phyloP scores from a whole-genome alignment of 164 flowering plant species.

The Santalum album region DNA sequence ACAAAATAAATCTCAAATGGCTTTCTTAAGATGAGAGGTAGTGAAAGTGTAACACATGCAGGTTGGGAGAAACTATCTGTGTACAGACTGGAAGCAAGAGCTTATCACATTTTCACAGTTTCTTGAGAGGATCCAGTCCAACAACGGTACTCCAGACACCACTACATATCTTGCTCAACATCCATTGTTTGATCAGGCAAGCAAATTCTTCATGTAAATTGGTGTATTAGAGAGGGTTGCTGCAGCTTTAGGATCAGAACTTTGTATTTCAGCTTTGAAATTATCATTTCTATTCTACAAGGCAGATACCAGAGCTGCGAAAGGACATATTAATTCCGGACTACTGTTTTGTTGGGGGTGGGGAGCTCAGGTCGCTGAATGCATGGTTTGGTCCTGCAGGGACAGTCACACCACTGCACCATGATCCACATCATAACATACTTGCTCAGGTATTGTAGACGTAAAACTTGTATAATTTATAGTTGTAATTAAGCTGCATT shows the following conservation, averaged over 20 bases:
- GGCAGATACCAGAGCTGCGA: conserved; percentile 70
- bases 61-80: conserved; percentile 91
- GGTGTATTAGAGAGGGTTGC: not conserved
- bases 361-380: conserved; percentile 80
- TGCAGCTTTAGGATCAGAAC: not conserved
- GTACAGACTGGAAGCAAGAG: conserved; percentile 93
- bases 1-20: not conserved
- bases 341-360: conserved; percentile 85
- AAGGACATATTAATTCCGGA: conserved; percentile 84
- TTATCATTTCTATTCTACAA: conserved; percentile 2
- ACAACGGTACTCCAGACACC: conserved; percentile 21
- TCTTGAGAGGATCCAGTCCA: conserved; percentile 67
- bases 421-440: conserved; percentile 97
- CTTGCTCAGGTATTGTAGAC: conserved; percentile 88
- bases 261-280: not conserved
- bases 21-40: conserved; percentile 12
- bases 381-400: conserved; percentile 99
- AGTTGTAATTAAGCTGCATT: too few relatives aligned
- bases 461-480: not conserved
- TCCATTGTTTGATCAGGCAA: conserved; percentile 91
- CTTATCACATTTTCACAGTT: conserved; percentile 80
- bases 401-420: conserved; percentile 95
- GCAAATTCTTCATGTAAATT: not conserved
- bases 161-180: conserved; percentile 94
- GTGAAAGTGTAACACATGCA: conserved; percentile 23